phyloP scores from a whole-genome alignment of 225 moss, liverwort and hornwort genomes.

The Climacium dendroides region DNA sequence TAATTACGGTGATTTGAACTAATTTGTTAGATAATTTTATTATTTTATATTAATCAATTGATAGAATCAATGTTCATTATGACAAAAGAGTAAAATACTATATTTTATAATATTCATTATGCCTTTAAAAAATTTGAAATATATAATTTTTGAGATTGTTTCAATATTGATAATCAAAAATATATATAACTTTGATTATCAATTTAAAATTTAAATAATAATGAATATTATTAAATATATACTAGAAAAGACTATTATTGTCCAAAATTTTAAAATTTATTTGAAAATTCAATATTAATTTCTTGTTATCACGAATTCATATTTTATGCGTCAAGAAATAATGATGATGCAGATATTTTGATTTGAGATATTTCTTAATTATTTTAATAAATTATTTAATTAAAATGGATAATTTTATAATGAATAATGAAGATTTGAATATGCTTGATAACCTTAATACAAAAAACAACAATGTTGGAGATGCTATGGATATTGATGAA shows the following conservation, averaged over 20 bases:
- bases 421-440: neutral
- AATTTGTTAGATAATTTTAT: no score
- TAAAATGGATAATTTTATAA: neutral
- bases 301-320: neutral
- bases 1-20: neutral
- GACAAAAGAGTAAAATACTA: no score
- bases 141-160: neutral
- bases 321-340: neutral
- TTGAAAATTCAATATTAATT: neutral
- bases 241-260: rapidly evolving
- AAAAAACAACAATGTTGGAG: neutral
- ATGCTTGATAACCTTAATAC: neutral
- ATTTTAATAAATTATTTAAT: neutral
- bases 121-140: no score
- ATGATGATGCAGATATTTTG: neutral
- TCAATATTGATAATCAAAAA: neutral
- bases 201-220: neutral
- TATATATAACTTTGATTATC: no score
- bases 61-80: neutral
- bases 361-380: no score
- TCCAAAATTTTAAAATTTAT: neutral
- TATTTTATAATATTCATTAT: neutral
- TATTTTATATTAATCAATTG: no score
- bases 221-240: no score
- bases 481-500: slow-evolving; percentile 9